Conservation (phyloP, 495 filamentous ascomycete species). For the Xylaria palmicola region DNA sequence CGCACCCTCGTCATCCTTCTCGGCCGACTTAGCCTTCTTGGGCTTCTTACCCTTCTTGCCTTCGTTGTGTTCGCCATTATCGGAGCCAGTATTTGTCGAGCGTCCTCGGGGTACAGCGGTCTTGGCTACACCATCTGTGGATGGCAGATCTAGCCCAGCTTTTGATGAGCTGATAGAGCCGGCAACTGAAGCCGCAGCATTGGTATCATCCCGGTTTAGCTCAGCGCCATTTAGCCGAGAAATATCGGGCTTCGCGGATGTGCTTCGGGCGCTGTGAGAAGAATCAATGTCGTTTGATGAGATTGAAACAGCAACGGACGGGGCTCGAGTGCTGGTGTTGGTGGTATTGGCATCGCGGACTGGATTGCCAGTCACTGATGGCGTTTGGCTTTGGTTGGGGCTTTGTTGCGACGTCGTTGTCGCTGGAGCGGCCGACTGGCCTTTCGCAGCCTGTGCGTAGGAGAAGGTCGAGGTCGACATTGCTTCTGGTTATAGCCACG, state of each 20-base stretch:
- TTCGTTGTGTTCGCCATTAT: slow-evolving; percentile 40
- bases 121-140: slow-evolving; percentile 21
- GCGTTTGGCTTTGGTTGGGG: slow-evolving; percentile 67
- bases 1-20: slow-evolving; percentile 45
- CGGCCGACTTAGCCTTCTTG: slow-evolving; percentile 46
- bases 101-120: slow-evolving; percentile 26
- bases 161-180: slow-evolving; percentile 21
- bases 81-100: slow-evolving; percentile 34
- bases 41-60: slow-evolving; percentile 44
- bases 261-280: slow-evolving; percentile 28
- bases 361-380: slow-evolving; percentile 61
- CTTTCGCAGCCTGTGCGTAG: slow-evolving; percentile 93
- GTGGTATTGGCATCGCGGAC: slow-evolving; percentile 66
- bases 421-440: slow-evolving; percentile 42
- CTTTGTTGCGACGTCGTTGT: slow-evolving; percentile 51
- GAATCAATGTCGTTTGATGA: slow-evolving; percentile 57
- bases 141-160: slow-evolving; percentile 24
- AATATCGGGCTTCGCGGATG: slow-evolving; percentile 30
- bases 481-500: slow-evolving; percentile 25
- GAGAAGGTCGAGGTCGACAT: slow-evolving; percentile 63
- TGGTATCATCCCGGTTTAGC: slow-evolving; percentile 20
- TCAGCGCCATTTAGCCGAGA: slow-evolving; percentile 20
- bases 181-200: slow-evolving; percentile 1
- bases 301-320: slow-evolving; percentile 51
- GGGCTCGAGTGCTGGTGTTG: slow-evolving; percentile 30